Evolutionary conservation across 2,329 filamentous ascomycete genomes (phyloP), one percentile per base, ranked within the genome.

Genomic region (Geoglossum cookeanum): DNA sequence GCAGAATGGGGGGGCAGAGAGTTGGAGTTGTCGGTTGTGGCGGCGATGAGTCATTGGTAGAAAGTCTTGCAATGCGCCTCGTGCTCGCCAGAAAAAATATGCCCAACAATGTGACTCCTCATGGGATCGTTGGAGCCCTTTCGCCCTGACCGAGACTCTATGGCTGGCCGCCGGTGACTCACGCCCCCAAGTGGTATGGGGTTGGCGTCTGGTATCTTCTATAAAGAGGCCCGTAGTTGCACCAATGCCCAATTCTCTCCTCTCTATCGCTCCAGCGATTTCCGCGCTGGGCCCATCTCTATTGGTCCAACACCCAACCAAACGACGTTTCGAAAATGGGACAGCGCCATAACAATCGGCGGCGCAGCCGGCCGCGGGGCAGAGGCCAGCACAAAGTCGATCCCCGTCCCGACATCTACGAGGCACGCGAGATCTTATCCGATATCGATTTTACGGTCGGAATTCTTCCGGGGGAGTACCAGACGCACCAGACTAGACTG

Each of bases 41-140:
- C n/a, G n/a, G n/a, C n/a, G n/a, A n/a, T 53, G 49, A 53, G 49
- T 53, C 49, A 53, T 53, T 33, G 49, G 30, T 32, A 52, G 27
- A 52, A 53, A 53, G 49, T 33, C 49, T 53, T 32, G 49, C 49
- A n/a, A 33, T 33, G 27, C 9, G 49, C 49, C 49, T 53, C 22
- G 49, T 35, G 27, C 48, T 15, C n/a, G n/a, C n/a, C n/a, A n/a
- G n/a, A n/a, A n/a, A n/a, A n/a, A n/a, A n/a, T n/a, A n/a, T n/a
- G n/a, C n/a, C n/a, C n/a, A n/a, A 13, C 27, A 33, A 33, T 42
- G 13, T 42, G 39, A 42, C 39, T 42, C 39, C 39, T n/a, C n/a
- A n/a, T n/a, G n/a, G n/a, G n/a, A n/a, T n/a, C 33, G 33, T 11
- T 35, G 33, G 33, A 35, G 33, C 33, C 33, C 33, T 37, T 11